These are phyloP conservation scores for Prunus padus DNA, from an alignment of 306 rosid genomes.

Conservation along the genomic window DNA sequence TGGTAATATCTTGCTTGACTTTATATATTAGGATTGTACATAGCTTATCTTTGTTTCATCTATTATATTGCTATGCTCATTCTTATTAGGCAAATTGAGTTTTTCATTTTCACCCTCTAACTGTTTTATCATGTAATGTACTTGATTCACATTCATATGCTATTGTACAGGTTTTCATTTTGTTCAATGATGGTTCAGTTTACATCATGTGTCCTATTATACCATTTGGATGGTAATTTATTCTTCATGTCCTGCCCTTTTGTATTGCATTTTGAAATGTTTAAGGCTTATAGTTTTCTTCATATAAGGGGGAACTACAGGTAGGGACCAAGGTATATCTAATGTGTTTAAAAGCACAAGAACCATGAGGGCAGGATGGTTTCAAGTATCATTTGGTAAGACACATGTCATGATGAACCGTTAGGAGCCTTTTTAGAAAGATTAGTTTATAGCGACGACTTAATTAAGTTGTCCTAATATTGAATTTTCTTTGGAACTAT, in stretches of 20 bases:
- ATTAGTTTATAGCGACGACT: slow-evolving; percentile 1
- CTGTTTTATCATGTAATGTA: slow-evolving; percentile 8
- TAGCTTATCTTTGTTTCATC: slow-evolving; percentile 7
- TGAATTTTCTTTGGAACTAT: neutral
- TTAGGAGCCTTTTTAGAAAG: neutral
- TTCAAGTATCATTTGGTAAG: neutral
- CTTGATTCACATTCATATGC: slow-evolving; percentile 6
- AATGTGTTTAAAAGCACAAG: neutral
- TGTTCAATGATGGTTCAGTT: slow-evolving; percentile 76
- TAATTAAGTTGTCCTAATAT: neutral
- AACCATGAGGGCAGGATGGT: neutral
- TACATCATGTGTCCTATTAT: slow-evolving; percentile 84
- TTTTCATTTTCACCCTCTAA: slow-evolving; percentile 9
- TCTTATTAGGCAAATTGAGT: neutral
- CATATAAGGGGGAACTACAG: neutral
- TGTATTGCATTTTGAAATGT: neutral
- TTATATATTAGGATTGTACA: slow-evolving; percentile 1
- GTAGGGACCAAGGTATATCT: neutral
- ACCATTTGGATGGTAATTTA: slow-evolving; percentile 90
- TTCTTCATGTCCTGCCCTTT: slow-evolving; percentile 7
- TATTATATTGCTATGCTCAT: neutral
- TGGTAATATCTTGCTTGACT: neutral
- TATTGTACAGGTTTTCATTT: slow-evolving; percentile 73
- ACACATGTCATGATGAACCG: neutral
- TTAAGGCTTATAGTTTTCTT: neutral